Conservation (phyloP, 1,284 basidiomycete genomes). For the Lentinus polychrous region DNA sequence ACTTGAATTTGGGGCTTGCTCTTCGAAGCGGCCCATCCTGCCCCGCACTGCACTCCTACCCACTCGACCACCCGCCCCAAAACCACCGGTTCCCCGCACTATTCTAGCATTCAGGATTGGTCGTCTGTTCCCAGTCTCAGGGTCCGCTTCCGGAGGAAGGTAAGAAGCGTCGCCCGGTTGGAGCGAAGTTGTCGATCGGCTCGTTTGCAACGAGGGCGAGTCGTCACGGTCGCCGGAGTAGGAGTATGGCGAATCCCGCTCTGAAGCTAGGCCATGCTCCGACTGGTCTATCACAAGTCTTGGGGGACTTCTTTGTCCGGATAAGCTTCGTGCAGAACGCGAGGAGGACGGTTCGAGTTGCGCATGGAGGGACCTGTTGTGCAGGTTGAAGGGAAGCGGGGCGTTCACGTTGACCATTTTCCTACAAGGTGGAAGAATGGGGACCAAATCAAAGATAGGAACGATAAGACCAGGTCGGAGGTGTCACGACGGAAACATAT, state of each 20-base stretch:
- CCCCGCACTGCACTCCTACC: conserved; percentile 19
- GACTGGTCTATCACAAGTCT: background rate
- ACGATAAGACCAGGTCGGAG: conserved; percentile 5
- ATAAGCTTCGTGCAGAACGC: conserved; percentile 20
- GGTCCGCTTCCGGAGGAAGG: conserved; percentile 21
- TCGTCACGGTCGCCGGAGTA: conserved; percentile 18
- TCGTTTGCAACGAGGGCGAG: conserved; percentile 25
- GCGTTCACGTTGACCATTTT: conserved; percentile 70
- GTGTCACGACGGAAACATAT: conserved; percentile 6
- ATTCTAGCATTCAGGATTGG: conserved; percentile 23
- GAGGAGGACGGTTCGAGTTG: conserved; percentile 27
- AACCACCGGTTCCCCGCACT: conserved; percentile 17
- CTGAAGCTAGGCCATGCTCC: background rate
- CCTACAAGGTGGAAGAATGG: conserved; percentile 26
- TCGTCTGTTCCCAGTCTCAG: conserved; percentile 15
- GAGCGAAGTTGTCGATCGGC: conserved; percentile 24
- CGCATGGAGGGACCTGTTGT: conserved; percentile 36
- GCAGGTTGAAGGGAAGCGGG: conserved; percentile 59
- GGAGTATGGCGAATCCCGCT: conserved; percentile 10
- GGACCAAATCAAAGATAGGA: conserved; percentile 4
- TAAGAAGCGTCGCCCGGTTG: conserved; percentile 27
- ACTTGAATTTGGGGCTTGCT: conserved; percentile 3
- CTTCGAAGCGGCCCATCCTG: conserved; percentile 18
- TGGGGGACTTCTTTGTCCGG: conserved; percentile 14
- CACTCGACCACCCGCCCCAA: conserved; percentile 17